These are phyloP conservation scores for Cercospora sesami DNA, from an alignment of 2,329 filamentous ascomycete species.

Conservation along the genomic window DNA sequence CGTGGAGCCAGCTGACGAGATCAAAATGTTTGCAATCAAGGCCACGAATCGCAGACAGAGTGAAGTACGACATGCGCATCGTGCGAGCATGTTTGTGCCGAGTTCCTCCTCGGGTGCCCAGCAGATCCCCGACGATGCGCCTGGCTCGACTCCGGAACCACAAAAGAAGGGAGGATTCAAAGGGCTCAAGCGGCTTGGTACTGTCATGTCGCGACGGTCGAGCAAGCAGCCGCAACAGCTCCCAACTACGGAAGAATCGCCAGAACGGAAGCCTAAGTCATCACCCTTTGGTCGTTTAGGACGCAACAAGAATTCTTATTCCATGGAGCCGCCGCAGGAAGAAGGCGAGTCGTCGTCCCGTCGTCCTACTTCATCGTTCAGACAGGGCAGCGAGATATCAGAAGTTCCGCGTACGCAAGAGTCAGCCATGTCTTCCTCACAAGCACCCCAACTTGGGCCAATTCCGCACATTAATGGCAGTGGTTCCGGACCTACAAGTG, in stretches of 20 bases:
- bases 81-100: slow-evolving; percentile 19
- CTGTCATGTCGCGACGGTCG: slow-evolving; percentile 62
- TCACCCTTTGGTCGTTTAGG: slow-evolving; percentile 58
- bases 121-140: slow-evolving; percentile 2
- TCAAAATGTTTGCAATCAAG: slow-evolving; percentile 66
- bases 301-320: slow-evolving; percentile 62
- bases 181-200: slow-evolving; percentile 59
- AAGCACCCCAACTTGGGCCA: slow-evolving; percentile 20
- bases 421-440: slow-evolving; percentile 15
- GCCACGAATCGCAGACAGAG: slow-evolving; percentile 36
- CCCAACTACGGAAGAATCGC: slow-evolving; percentile 43
- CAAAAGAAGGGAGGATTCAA: slow-evolving; percentile 51
- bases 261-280: slow-evolving; percentile 56
- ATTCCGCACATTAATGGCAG: slow-evolving; percentile 31
- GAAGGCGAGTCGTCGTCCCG: slow-evolving; percentile 23
- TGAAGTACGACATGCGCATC: slow-evolving; percentile 9
- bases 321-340: slow-evolving; percentile 41
- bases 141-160: slow-evolving; percentile 53
- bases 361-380: slow-evolving; percentile 36
- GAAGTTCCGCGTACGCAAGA: slow-evolving; percentile 26
- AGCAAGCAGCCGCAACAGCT: slow-evolving; percentile 51
- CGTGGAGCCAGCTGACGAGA: slow-evolving; percentile 82
- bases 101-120: slow-evolving; percentile 13
- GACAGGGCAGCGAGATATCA: slow-evolving; percentile 36
- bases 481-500: slow-evolving; percentile 18